Percentiles rank a stretch among this genome's conserved stretches.
These are phyloP conservation scores for Polyrhizophydium stewartii DNA, from an alignment of 371 early-diverging fungal species.

Conservation along the genomic window DNA sequence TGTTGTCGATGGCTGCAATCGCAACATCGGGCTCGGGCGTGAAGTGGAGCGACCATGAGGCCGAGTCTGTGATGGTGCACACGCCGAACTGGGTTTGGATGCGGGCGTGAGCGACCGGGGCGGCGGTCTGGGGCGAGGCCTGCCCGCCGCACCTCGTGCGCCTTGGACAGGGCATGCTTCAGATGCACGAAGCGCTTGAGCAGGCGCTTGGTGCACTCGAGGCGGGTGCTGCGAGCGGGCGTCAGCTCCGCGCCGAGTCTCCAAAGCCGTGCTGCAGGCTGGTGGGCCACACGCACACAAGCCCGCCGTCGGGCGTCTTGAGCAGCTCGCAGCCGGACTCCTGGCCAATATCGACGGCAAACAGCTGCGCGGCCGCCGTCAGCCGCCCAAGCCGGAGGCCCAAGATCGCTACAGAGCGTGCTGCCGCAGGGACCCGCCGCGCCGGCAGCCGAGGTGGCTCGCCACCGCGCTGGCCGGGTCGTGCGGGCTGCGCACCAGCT, in stretches of 20 bases:
- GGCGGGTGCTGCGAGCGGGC: constrained; percentile 1
- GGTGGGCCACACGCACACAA: background rate
- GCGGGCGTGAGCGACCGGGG: no score
- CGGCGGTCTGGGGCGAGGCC: no score
- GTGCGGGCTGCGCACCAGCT: no score
- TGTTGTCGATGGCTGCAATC: background rate
- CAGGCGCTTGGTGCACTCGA: constrained; percentile 27
- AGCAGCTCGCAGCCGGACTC: constrained; percentile 6
- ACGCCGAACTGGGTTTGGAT: constrained; percentile 22
- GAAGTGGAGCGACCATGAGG: constrained; percentile 5
- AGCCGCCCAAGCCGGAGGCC: no score
- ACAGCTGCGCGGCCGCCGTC: no score
- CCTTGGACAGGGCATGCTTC: constrained; percentile 28
- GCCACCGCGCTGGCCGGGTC: no score
- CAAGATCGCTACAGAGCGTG: no score
- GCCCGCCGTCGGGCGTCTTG: background rate
- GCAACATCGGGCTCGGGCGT: background rate
- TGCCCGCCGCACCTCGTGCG: constrained; percentile 16
- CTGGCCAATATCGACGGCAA: constrained; percentile 9
- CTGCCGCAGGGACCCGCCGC: no score
- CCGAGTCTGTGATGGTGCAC: constrained; percentile 22
- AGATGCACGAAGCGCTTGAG: constrained; percentile 42
- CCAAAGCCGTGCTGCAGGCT: background rate
- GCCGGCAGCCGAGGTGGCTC: no score
- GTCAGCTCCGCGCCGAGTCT: background rate